phyloP scores from a whole-genome alignment of 2,329 filamentous ascomycete genomes.

The Sclerotinia spermophila region DNA sequence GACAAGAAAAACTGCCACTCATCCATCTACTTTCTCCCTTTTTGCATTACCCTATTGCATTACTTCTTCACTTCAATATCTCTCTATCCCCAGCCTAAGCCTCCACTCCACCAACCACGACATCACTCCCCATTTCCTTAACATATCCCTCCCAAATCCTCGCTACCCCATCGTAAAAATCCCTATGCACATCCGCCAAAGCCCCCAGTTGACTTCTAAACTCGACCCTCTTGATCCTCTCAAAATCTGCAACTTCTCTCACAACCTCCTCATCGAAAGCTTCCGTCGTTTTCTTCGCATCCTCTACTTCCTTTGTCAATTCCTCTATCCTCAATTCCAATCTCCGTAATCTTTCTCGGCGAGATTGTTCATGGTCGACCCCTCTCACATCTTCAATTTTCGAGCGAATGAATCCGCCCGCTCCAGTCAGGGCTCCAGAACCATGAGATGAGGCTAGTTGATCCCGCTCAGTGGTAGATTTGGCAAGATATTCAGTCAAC shows the following conservation, averaged over 20 bases:
- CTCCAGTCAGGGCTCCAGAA: slow-evolving; percentile 62
- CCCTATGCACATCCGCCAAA: slow-evolving; percentile 78
- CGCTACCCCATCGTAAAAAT: slow-evolving; percentile 77
- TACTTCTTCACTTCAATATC: not conserved
- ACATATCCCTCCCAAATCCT: slow-evolving; percentile 88
- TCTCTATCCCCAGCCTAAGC: not conserved
- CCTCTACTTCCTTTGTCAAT: slow-evolving; percentile 83
- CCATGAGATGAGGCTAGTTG: slow-evolving; percentile 56
- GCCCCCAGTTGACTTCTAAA: slow-evolving; percentile 83
- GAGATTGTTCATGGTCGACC: slow-evolving; percentile 90
- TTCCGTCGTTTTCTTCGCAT: slow-evolving; percentile 79
- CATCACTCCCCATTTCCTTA: slow-evolving; percentile 62
- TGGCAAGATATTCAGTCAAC: slow-evolving; percentile 91
- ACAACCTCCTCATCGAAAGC: slow-evolving; percentile 96
- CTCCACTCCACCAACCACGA: slow-evolving; percentile 4
- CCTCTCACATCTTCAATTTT: slow-evolving; percentile 97
- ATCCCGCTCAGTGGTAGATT: slow-evolving; percentile 84
- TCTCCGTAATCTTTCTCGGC: slow-evolving; percentile 82
- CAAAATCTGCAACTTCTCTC: slow-evolving; percentile 88
- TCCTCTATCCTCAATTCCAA: slow-evolving; percentile 91
- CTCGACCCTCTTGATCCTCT: slow-evolving; percentile 91
- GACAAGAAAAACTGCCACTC: not conserved
- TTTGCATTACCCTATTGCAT: not conserved
- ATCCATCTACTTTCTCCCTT: not conserved
- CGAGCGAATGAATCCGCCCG: slow-evolving; percentile 80